Evolutionary conservation across 2,329 filamentous ascomycete genomes (phyloP), one percentile per base, ranked within the genome.

Genomic region (Fusarium sp.): DNA sequence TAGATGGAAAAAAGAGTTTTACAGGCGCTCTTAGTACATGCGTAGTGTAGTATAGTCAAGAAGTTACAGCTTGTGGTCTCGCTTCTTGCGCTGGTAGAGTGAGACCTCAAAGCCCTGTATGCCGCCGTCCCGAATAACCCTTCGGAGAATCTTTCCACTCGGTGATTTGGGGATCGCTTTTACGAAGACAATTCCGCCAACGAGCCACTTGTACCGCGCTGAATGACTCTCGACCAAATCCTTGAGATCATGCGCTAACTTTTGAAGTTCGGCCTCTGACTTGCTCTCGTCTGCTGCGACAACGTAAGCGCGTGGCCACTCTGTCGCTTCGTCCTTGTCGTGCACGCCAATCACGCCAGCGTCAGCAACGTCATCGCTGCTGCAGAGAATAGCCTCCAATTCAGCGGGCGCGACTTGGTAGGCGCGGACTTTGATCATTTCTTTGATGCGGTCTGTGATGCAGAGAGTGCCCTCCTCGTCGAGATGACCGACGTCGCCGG

Each of bases 361-460:
- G 79, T 93, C 91, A 50, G 88, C 87, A n/a, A 93, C 85, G 22
- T 80, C 79, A 22, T 79, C 78, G 62, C 79, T 79, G 70, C 83
- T 80, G 68, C 82, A 79, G 8, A 83, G 78, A 8, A 83, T 65
- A 2, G 79, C 82, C 47, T 83, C 82, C 4, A 83, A 79, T 66
- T 88, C 89, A 1, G 89, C 89, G 0, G 89, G 89, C 0, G 89
- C 88, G 6, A 90, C 89, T 77, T 90, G 89, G 79, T 87, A 88
- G 3, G 87, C 89, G 69, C 88, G 89, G 11, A 90, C 88, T 80
- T 90, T 90, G 81, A 90, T 90, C 57, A 90, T 83, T 73, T 89
- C 92, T 85, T 95, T 94, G 80, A 90, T 90, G 39, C 92, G 87
- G 78, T 94, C 92, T 18, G 93, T 90, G 62, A 94, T 92, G 77